A percentile compares a stretch with the other conserved stretches of the same genome.
phyloP scores from a whole-genome alignment of 2,329 filamentous ascomycete species.

The Fusarium camptoceras region DNA sequence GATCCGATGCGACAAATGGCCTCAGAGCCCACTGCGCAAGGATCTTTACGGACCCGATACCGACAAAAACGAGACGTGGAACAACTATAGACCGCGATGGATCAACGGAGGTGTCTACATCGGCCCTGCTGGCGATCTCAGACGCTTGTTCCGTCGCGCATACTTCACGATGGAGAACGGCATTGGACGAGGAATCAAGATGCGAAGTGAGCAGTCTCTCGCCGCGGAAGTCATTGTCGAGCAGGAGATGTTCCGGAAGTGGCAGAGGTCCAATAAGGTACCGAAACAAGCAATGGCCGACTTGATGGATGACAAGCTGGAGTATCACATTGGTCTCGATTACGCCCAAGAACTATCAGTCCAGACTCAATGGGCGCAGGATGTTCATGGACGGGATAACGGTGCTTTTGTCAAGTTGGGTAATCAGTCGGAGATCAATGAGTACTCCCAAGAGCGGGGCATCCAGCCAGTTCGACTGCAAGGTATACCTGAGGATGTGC shows the following conservation, averaged over 20 bases:
- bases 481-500: slow-evolving; percentile 4
- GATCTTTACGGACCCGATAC: slow-evolving; percentile 14
- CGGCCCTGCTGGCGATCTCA: slow-evolving; percentile 17
- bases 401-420: slow-evolving; percentile 1
- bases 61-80: not conserved
- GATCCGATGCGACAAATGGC: slow-evolving; percentile 7
- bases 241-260: slow-evolving; percentile 9
- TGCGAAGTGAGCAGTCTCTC: slow-evolving; percentile 20
- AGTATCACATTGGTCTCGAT: slow-evolving; percentile 11
- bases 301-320: not conserved
- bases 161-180: not conserved
- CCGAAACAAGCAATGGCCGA: not conserved
- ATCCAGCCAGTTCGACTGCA: slow-evolving; percentile 3
- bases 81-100: not conserved
- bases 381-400: not conserved
- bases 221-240: not conserved
- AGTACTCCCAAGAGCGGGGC: not conserved
- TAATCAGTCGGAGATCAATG: not conserved
- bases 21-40: not conserved
- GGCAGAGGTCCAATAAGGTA: not conserved
- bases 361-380: not conserved
- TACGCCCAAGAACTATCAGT: slow-evolving; percentile 11
- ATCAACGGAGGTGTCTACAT: slow-evolving; percentile 25
- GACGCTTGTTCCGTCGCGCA: slow-evolving; percentile 13
- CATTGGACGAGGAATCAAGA: not conserved